A percentile compares a stretch with the other conserved stretches of the same genome.
Conservation (phyloP, 1,139 yeast species). For the Scheffersomyces lignicola region DNA sequence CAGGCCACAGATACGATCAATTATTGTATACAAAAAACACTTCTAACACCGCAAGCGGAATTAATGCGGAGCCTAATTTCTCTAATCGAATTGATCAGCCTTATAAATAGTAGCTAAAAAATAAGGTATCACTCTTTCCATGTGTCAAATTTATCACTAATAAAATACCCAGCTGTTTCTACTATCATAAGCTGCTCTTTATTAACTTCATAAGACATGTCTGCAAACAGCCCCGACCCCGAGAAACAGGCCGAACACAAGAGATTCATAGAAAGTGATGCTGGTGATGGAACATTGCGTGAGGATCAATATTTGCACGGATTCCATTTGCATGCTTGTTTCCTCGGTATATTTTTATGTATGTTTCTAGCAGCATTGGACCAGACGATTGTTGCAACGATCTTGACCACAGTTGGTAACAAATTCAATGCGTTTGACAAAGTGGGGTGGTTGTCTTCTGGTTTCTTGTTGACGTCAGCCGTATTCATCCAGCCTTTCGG, state of each 20-base stretch:
- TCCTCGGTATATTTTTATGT: constrained; percentile 27
- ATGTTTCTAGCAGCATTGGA: constrained; percentile 41
- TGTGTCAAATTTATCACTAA: too few relatives aligned
- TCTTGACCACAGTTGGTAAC: constrained; percentile 38
- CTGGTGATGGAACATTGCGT: constrained; percentile 44
- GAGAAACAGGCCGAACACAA: constrained; percentile 6
- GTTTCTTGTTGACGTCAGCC: constrained; percentile 48
- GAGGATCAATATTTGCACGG: constrained; percentile 42
- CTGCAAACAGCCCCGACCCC: too few relatives aligned
- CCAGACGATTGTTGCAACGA: constrained; percentile 41
- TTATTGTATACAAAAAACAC: too few relatives aligned
- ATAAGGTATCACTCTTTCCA: too few relatives aligned
- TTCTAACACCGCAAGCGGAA: too few relatives aligned
- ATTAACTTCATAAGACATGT: too few relatives aligned
- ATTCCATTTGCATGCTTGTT: constrained; percentile 23
- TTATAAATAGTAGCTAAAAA: too few relatives aligned
- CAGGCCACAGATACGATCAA: too few relatives aligned
- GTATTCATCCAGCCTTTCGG: constrained; percentile 42
- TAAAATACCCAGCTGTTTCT: too few relatives aligned
- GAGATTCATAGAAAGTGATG: constrained; percentile 34
- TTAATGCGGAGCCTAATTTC: too few relatives aligned
- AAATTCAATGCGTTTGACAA: constrained; percentile 47
- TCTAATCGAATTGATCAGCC: too few relatives aligned
- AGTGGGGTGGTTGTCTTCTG: constrained; percentile 63
- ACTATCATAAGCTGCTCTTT: too few relatives aligned